phyloP scores from a whole-genome alignment of 202 grass and related monocot species.

The Schoenoplectus tabernaemontani region DNA sequence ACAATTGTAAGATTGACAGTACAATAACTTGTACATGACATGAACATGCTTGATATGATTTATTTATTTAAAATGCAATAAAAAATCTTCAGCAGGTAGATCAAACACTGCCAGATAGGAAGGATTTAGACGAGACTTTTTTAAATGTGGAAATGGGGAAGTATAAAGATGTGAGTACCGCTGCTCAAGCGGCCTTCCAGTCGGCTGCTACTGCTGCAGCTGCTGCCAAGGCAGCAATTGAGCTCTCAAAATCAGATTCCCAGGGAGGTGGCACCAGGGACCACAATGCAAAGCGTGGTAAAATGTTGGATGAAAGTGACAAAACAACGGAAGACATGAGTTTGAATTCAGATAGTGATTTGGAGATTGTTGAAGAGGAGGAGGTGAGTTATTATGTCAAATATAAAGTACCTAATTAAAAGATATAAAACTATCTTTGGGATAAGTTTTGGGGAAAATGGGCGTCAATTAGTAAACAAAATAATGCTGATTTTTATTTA shows the following conservation, averaged over 20 bases:
- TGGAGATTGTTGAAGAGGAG: not conserved
- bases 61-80: not conserved
- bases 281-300: not conserved
- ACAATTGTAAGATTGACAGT: not conserved
- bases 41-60: not conserved
- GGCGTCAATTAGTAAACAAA: not conserved
- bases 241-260: slow-evolving; percentile 45
- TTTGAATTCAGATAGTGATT: slow-evolving; percentile 19
- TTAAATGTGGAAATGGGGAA: slow-evolving; percentile 1
- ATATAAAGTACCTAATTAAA: not conserved
- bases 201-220: slow-evolving; percentile 61
- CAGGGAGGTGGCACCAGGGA: not conserved
- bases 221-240: slow-evolving; percentile 71
- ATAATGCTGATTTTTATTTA: not conserved
- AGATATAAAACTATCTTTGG: too few species aligned
- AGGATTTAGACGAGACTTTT: slow-evolving; percentile 10
- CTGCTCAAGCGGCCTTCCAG: slow-evolving; percentile 77
- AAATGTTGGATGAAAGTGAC: not conserved
- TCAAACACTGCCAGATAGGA: not conserved
- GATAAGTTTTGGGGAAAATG: too few species aligned
- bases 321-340: not conserved
- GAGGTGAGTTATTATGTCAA: not conserved
- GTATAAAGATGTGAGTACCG: slow-evolving; percentile 53
- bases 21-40: not conserved
- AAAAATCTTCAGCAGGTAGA: slow-evolving; percentile 4